Conservation (phyloP, 2,329 filamentous ascomycete species). For the Chrysoporthe puriensis region DNA sequence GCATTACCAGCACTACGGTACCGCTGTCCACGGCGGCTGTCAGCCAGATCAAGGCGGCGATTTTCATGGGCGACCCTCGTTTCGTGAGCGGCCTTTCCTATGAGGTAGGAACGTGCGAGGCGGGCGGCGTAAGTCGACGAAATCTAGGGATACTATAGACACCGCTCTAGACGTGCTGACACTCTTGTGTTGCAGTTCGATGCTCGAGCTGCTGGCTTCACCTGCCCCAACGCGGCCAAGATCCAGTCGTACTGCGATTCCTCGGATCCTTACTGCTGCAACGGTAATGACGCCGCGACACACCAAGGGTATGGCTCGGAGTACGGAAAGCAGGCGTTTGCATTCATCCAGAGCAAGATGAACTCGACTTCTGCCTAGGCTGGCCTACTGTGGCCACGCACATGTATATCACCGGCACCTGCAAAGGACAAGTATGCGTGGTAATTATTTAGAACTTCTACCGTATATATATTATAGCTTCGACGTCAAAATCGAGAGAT, state of each 20-base stretch:
- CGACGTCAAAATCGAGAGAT: background rate
- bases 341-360: constrained; percentile 58
- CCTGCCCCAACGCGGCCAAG: constrained; percentile 55
- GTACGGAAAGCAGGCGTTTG: constrained; percentile 59
- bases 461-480: background rate
- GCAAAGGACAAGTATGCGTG: too few relatives aligned
- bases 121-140: constrained; percentile 57
- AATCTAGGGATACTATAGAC: background rate
- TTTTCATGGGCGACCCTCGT: constrained; percentile 66
- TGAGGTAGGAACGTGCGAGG: constrained; percentile 63
- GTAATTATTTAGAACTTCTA: background rate
- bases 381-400: background rate
- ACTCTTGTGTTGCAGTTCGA: constrained; percentile 49
- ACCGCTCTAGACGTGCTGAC: background rate
- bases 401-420: too few relatives aligned
- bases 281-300: constrained; percentile 54
- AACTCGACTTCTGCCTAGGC: background rate
- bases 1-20: constrained; percentile 48
- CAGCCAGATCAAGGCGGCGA: constrained; percentile 61
- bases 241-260: constrained; percentile 65
- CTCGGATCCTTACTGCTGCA: constrained; percentile 65
- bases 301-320: constrained; percentile 61
- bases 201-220: constrained; percentile 56
- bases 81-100: constrained; percentile 59
- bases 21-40: constrained; percentile 51